Conservation (phyloP, 2,329 filamentous ascomycete species). For the Xylaria multiplex region DNA sequence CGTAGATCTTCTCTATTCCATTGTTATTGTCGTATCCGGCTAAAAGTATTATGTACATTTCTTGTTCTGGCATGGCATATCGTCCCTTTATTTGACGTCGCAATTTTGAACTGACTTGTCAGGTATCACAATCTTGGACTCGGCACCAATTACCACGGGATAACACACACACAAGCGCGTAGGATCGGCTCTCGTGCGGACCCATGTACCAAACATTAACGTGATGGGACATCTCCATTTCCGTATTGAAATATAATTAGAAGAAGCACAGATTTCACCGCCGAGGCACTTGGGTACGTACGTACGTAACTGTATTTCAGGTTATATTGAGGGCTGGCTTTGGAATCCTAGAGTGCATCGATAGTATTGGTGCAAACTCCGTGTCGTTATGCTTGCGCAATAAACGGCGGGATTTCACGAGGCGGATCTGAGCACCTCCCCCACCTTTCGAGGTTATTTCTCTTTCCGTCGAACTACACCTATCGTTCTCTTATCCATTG, state of each 20-base stretch:
- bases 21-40: neutral
- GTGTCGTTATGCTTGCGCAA: neutral
- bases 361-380: neutral
- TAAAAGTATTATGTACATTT: neutral
- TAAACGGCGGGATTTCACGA: constrained; percentile 5
- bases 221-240: neutral
- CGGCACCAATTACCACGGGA: neutral
- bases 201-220: neutral
- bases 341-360: neutral
- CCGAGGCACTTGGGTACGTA: too few relatives aligned
- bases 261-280: neutral
- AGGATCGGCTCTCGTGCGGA: constrained; percentile 9
- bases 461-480: constrained; percentile 34
- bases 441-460: constrained; percentile 36
- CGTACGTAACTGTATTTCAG: neutral
- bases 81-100: neutral
- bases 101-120: constrained; percentile 15
- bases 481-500: constrained; percentile 38
- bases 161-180: neutral
- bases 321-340: neutral
- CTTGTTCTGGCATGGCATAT: neutral
- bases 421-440: constrained; percentile 10
- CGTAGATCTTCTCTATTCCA: neutral
- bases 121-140: constrained; percentile 18
- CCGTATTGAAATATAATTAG: too few relatives aligned